Percentiles rank a stretch among this genome's conserved stretches.
Conservation (phyloP, 768 basidiomycete genomes). For the Tricholoma saponaceum region DNA sequence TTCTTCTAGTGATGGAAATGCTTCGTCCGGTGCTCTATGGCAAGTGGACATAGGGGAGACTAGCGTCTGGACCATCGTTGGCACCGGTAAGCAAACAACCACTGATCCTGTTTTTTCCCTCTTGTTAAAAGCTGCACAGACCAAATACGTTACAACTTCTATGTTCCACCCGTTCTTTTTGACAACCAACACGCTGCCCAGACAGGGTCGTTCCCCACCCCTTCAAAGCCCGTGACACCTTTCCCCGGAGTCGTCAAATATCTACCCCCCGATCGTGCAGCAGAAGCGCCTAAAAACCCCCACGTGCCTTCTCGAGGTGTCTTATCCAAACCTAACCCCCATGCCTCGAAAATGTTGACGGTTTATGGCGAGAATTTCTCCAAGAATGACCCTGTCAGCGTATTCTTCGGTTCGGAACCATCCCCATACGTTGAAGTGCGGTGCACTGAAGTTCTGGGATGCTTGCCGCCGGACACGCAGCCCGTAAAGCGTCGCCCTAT, state of each 20-base stretch:
- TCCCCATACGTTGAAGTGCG: conserved; percentile 86
- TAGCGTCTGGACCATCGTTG: conserved; percentile 92
- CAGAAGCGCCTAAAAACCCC: conserved; percentile 75
- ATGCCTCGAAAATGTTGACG: conserved; percentile 76
- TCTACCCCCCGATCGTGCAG: conserved; percentile 83
- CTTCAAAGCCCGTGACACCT: conserved; percentile 79
- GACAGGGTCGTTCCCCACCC: conserved; percentile 71
- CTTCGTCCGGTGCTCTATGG: conserved; percentile 79
- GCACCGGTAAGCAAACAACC: conserved; percentile 59
- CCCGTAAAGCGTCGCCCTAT: conserved; percentile 71
- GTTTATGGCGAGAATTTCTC: conserved; percentile 88
- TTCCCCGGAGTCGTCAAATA: conserved; percentile 89
- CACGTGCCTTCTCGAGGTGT: conserved; percentile 63
- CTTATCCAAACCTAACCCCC: conserved; percentile 73
- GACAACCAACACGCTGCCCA: conserved; percentile 74
- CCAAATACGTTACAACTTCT: conserved; percentile 92
- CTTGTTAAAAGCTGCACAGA: conserved; percentile 38
- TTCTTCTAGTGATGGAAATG: conserved; percentile 60
- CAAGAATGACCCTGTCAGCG: conserved; percentile 73
- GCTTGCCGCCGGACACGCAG: conserved; percentile 70
- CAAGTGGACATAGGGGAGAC: conserved; percentile 91
- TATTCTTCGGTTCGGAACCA: conserved; percentile 86
- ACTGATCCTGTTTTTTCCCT: conserved; percentile 1
- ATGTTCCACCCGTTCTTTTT: conserved; percentile 80
- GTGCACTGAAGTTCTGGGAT: conserved; percentile 82